Evolutionary conservation across 176 grass and related monocot species (phyloP).

Genomic region (barley (Hordeum vulgare)): MorexV3_pseudomolecules_assembly NC_058518.1:260744001-260744500

Average conservation of each 20-base stretch:
- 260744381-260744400: too few relatives aligned
- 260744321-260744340: too few relatives aligned
- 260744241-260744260: slow-evolving; percentile 30
- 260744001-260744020: slow-evolving; percentile 83
- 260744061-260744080: slow-evolving; percentile 47
- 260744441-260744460: too few relatives aligned
- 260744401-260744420: too few relatives aligned
- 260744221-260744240: slow-evolving; percentile 43
- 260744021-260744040: slow-evolving; percentile 34
- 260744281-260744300: too few relatives aligned
- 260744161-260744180: slow-evolving; percentile 71
- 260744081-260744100: slow-evolving; percentile 52
- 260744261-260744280: too few relatives aligned
- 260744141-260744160: slow-evolving; percentile 64
- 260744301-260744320: too few relatives aligned
- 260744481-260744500: too few relatives aligned
- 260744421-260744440: too few relatives aligned
- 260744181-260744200: slow-evolving; percentile 83
- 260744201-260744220: slow-evolving; percentile 76
- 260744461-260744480: too few relatives aligned
- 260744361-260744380: too few relatives aligned
- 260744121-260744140: slow-evolving; percentile 25
- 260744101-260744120: slow-evolving; percentile 81
- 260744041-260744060: slow-evolving; percentile 68
- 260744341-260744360: too few relatives aligned